phyloP scores from a whole-genome alignment of 495 filamentous ascomycete species.

The Daldinia concentrica region DNA sequence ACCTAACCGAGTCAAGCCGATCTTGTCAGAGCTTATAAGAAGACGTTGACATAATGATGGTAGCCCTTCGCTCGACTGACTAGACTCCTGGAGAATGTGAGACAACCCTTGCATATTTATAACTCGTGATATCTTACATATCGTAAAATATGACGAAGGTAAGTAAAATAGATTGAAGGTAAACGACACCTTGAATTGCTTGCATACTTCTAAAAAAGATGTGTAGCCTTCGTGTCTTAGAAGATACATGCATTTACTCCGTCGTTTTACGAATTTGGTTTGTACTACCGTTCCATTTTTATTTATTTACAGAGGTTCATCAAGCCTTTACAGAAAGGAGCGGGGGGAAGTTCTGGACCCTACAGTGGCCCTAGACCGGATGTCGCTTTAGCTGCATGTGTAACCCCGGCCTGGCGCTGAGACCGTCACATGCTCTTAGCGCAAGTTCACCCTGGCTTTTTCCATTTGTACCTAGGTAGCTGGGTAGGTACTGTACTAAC shows the following conservation, averaged over 20 bases:
- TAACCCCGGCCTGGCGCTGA: slow-evolving; percentile 31
- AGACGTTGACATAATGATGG: slow-evolving; percentile 9
- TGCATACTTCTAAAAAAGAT: neutral
- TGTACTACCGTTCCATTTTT: slow-evolving; percentile 9
- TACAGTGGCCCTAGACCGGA: slow-evolving; percentile 12
- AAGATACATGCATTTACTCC: slow-evolving; percentile 9
- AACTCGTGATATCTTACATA: slow-evolving; percentile 22
- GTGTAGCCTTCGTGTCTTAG: slow-evolving; percentile 19
- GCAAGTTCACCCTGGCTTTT: slow-evolving; percentile 12
- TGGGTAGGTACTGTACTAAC: too few relatives aligned
- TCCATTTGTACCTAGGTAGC: too few relatives aligned
- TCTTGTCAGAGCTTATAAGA: neutral
- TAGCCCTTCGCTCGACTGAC: neutral
- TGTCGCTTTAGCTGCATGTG: slow-evolving; percentile 33
- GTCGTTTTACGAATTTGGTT: neutral
- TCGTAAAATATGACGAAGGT: slow-evolving; percentile 2
- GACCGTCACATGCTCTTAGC: slow-evolving; percentile 37
- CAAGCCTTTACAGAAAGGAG: slow-evolving; percentile 8
- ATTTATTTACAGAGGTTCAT: slow-evolving; percentile 13
- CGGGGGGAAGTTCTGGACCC: slow-evolving; percentile 18
- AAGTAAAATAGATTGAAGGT: neutral
- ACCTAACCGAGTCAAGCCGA: slow-evolving; percentile 23
- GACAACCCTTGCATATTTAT: slow-evolving; percentile 23
- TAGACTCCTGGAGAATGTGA: slow-evolving; percentile 12
- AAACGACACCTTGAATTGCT: neutral